Percentiles rank a stretch among this genome's conserved stretches.
Conservation (phyloP, 1,284 basidiomycete species). For the Dichomitus squalens region DNA sequence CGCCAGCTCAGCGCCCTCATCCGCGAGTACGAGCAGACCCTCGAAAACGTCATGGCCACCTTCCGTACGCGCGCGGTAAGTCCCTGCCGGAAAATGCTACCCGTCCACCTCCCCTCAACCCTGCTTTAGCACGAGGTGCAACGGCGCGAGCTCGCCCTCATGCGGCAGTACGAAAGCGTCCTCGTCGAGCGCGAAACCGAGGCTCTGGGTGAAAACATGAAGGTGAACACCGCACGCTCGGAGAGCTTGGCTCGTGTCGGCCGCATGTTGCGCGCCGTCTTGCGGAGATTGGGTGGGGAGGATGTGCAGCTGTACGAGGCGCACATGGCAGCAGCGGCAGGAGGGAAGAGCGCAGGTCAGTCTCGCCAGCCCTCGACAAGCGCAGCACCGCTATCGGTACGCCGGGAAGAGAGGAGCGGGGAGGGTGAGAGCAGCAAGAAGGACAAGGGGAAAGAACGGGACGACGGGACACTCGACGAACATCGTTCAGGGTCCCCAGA, state of each 20-base stretch:
- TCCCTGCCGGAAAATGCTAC: slow-evolving; percentile 27
- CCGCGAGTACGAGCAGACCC: slow-evolving; percentile 95
- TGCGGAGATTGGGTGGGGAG: slow-evolving; percentile 80
- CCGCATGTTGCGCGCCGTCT: slow-evolving; percentile 69
- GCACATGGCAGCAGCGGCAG: slow-evolving; percentile 8
- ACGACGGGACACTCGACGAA: slow-evolving; percentile 3
- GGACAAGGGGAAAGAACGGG: slow-evolving; percentile 28
- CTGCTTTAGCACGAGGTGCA: slow-evolving; percentile 83
- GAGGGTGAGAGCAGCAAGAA: slow-evolving; percentile 35
- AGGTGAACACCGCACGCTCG: slow-evolving; percentile 65
- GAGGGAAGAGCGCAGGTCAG: background rate
- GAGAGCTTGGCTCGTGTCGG: slow-evolving; percentile 76
- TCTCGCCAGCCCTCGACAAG: background rate
- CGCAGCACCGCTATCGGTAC: background rate
- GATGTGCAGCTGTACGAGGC: slow-evolving; percentile 38
- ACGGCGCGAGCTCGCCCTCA: slow-evolving; percentile 88
- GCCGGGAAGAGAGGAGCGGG: slow-evolving; percentile 7
- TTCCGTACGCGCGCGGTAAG: slow-evolving; percentile 92
- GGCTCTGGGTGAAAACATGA: slow-evolving; percentile 63
- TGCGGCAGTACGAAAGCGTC: slow-evolving; percentile 89
- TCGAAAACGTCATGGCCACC: slow-evolving; percentile 94
- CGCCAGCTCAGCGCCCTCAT: slow-evolving; percentile 90
- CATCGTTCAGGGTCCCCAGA: background rate
- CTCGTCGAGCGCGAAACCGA: slow-evolving; percentile 80
- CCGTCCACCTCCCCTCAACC: slow-evolving; percentile 9